phyloP scores from a whole-genome alignment of 169 alveolate genomes.

The Babesia sp. region DNA sequence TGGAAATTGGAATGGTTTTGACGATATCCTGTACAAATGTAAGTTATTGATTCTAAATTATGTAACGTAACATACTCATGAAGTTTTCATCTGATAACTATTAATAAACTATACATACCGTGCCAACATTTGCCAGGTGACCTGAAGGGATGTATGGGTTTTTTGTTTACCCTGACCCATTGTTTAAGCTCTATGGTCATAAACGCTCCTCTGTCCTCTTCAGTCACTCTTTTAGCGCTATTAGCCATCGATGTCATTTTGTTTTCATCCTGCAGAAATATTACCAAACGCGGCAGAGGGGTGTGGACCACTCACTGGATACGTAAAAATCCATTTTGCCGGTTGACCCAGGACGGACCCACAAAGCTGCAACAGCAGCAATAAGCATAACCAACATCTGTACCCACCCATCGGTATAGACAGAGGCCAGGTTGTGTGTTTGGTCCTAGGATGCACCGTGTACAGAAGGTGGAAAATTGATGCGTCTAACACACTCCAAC shows the following conservation, averaged over 20 bases:
- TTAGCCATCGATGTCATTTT: not conserved
- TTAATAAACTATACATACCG: not conserved
- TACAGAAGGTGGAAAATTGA: slow-evolving; percentile 1
- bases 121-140: slow-evolving; percentile 14
- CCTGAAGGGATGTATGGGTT: slow-evolving; percentile 21
- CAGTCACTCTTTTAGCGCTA: not conserved
- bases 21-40: slow-evolving; percentile 7
- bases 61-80: too few relatives aligned
- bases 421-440: not conserved
- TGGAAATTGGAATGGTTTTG: slow-evolving; percentile 1
- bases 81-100: too few relatives aligned
- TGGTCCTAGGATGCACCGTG: not conserved
- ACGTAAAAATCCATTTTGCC: not conserved
- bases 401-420: not conserved
- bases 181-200: not conserved
- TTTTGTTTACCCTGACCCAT: slow-evolving; percentile 1
- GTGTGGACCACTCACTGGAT: not conserved
- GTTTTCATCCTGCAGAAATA: not conserved
- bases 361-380: not conserved
- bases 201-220: not conserved
- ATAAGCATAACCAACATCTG: not conserved
- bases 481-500: not conserved
- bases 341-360: not conserved
- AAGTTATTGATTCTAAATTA: not conserved
- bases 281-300: not conserved